Percentiles rank a stretch among this genome's conserved stretches.
These are phyloP conservation scores for Isatis tinctoria DNA, from an alignment of 345 rosid genomes.

Conservation along the genomic window DNA sequence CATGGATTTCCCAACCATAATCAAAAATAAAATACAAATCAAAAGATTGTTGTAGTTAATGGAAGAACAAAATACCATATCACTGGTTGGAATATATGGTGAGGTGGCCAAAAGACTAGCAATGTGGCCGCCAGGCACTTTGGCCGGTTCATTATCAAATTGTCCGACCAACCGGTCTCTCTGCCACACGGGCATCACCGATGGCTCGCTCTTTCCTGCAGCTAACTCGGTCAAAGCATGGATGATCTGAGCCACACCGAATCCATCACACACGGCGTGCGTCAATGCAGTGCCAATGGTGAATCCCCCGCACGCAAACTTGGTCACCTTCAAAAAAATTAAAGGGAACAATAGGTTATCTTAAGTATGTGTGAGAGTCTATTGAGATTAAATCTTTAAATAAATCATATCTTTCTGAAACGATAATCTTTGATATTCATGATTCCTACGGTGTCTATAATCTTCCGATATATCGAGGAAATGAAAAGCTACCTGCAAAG, in stretches of 20 bases:
- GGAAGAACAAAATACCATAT: neutral
- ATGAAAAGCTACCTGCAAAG: neutral
- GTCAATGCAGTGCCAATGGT: conserved; percentile 41
- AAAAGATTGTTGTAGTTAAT: neutral
- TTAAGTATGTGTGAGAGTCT: neutral
- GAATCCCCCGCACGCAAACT: conserved; percentile 45
- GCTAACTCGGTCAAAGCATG: conserved; percentile 40
- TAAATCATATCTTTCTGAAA: neutral
- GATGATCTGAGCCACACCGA: conserved; percentile 39
- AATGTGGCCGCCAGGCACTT: neutral
- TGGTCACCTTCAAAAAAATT: conserved; percentile 38
- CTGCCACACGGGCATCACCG: conserved; percentile 41
- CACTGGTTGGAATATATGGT: conserved; percentile 11
- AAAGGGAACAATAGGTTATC: neutral
- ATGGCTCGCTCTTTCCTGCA: conserved; percentile 34
- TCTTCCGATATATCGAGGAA: neutral
- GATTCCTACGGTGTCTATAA: neutral
- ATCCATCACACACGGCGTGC: conserved; percentile 49
- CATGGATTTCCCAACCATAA: neutral
- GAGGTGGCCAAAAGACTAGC: conserved; percentile 19
- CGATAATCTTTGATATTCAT: neutral
- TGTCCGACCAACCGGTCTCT: conserved; percentile 34
- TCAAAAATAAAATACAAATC: neutral
- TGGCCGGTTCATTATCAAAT: neutral
- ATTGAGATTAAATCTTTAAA: neutral